Conservation (phyloP, 177 flowering plant genomes). For the Vitis hybrid region DNA sequence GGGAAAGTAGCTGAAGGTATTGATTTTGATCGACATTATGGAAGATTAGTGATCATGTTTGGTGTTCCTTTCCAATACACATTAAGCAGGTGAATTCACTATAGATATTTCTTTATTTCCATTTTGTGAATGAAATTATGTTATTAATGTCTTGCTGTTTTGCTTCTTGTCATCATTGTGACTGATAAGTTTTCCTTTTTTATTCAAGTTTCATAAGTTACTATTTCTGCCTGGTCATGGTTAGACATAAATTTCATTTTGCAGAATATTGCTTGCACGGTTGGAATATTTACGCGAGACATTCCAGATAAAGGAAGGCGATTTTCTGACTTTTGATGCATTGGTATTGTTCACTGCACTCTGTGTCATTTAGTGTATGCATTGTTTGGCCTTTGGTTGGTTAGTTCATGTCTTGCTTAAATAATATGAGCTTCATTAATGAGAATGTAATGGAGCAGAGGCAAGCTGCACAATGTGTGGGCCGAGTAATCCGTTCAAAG, state of each 20-base stretch:
- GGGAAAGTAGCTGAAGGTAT: slow-evolving; percentile 99
- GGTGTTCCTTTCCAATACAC: slow-evolving; percentile 99
- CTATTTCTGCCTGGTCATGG: background rate
- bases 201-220: slow-evolving; percentile 1
- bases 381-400: background rate
- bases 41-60: slow-evolving; percentile 97
- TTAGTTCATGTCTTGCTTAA: background rate
- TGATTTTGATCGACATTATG: slow-evolving; percentile 99
- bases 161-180: background rate
- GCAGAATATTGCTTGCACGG: slow-evolving; percentile 88
- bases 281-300: slow-evolving; percentile 94
- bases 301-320: slow-evolving; percentile 98
- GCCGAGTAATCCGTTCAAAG: slow-evolving; percentile 95
- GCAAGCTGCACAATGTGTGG: slow-evolving; percentile 99
- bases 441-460: slow-evolving; percentile 51
- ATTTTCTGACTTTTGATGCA: slow-evolving; percentile 97
- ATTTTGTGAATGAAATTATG: background rate
- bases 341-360: slow-evolving; percentile 52
- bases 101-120: background rate
- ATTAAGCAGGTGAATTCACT: slow-evolving; percentile 75
- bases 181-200: background rate
- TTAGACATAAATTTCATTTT: slow-evolving; percentile 8
- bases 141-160: background rate
- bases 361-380: slow-evolving; percentile 1
- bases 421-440: slow-evolving; percentile 10